phyloP scores from a whole-genome alignment of 139 green algal species.

The Chlorella sp. region DNA sequence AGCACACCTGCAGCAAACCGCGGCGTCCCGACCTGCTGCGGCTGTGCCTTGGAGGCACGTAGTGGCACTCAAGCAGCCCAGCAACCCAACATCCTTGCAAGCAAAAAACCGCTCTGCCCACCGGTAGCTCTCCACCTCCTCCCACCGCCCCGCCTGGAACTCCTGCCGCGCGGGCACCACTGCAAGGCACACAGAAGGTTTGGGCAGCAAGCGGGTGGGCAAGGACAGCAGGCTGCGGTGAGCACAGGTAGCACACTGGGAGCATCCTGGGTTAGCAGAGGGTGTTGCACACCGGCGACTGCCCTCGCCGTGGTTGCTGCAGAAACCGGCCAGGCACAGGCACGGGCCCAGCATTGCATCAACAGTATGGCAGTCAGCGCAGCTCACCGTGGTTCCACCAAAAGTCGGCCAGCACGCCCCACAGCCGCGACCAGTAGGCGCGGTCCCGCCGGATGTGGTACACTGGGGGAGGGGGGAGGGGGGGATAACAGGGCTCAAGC shows the following conservation, averaged over 20 bases:
- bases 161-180: slow-evolving; percentile 26
- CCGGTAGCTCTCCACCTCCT: slow-evolving; percentile 30
- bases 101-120: neutral
- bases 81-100: too few relatives aligned
- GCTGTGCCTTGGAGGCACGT: too few relatives aligned
- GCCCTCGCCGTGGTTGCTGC: neutral
- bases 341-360: neutral
- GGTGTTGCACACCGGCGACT: too few relatives aligned
- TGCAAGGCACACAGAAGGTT: too few relatives aligned
- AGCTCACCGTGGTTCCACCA: slow-evolving; percentile 43
- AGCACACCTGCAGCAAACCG: too few relatives aligned
- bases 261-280: too few relatives aligned
- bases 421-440: slow-evolving; percentile 72
- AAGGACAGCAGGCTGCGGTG: neutral
- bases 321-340: neutral
- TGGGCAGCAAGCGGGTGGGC: neutral
- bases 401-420: slow-evolving; percentile 72
- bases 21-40: too few relatives aligned
- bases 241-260: neutral
- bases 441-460: slow-evolving; percentile 70
- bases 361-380: neutral
- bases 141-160: slow-evolving; percentile 26
- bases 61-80: too few relatives aligned
- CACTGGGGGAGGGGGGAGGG: slow-evolving; percentile 7
- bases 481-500: too few relatives aligned